Evolutionary conservation across 805 yeast species (phyloP).

Genomic region (Cyberlindnera maritima): DNA sequence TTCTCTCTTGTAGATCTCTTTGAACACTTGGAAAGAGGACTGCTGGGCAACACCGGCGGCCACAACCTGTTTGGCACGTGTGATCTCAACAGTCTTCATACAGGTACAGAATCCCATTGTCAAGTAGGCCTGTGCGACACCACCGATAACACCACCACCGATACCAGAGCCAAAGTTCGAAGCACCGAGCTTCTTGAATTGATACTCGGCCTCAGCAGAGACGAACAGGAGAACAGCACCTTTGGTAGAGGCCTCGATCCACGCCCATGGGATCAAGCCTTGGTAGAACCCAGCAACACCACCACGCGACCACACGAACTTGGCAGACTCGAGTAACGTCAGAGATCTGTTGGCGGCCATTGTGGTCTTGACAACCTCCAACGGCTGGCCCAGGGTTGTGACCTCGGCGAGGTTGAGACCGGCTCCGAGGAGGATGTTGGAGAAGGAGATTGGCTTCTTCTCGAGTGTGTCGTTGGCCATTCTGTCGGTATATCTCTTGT

Average conservation of each 20-base stretch:
- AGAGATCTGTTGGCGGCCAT: slow-evolving; percentile 95
- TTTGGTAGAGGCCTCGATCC: slow-evolving; percentile 99
- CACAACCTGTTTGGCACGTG: slow-evolving; percentile 75
- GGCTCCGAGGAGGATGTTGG: slow-evolving; percentile 91
- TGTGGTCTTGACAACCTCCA: slow-evolving; percentile 94
- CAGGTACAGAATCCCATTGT: slow-evolving; percentile 99
- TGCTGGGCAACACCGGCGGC: slow-evolving; percentile 66
- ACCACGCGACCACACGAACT: slow-evolving; percentile 88
- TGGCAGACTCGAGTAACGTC: slow-evolving; percentile 62
- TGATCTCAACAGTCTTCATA: slow-evolving; percentile 98
- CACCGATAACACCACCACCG: slow-evolving; percentile 94
- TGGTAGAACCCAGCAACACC: slow-evolving; percentile 92
- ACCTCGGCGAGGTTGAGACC: slow-evolving; percentile 90
- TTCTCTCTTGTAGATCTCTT: slow-evolving; percentile 77
- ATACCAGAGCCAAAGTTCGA: slow-evolving; percentile 82
- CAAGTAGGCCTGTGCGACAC: slow-evolving; percentile 92
- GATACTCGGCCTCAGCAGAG: slow-evolving; percentile 87
- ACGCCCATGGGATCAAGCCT: slow-evolving; percentile 98
- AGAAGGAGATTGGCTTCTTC: slow-evolving; percentile 83
- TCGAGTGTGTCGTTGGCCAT: slow-evolving; percentile 34
- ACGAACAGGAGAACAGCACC: slow-evolving; percentile 95
- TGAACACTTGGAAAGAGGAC: slow-evolving; percentile 82
- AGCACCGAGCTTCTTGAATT: slow-evolving; percentile 63
- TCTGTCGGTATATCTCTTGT: background rate
- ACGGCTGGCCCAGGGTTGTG: slow-evolving; percentile 93